Percentiles rank a stretch among this genome's conserved stretches.
Evolutionary conservation across 2,329 filamentous ascomycete genomes (phyloP).

Genomic region (Aspergillus sp.): DNA sequence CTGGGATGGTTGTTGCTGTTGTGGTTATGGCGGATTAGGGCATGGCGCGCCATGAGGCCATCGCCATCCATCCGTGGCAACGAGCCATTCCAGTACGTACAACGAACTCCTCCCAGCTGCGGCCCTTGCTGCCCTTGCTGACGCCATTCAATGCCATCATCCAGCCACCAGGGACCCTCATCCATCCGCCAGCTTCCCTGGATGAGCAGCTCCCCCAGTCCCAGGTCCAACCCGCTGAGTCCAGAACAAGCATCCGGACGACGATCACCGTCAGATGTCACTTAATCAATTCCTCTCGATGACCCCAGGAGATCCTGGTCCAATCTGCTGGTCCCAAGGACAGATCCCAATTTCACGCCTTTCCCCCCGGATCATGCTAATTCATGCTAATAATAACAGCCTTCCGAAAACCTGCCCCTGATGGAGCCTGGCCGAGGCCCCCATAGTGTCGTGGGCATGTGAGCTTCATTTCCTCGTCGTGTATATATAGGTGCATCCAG

Average conservation of each 20-base stretch:
- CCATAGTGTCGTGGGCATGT: constrained; percentile 7
- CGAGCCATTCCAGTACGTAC: background rate
- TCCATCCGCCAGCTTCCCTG: too few relatives aligned
- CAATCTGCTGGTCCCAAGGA: background rate
- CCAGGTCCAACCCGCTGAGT: background rate
- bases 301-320: constrained; percentile 1
- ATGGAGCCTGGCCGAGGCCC: constrained; percentile 4
- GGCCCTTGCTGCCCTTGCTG: too few relatives aligned
- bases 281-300: constrained; percentile 6
- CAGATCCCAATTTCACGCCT: background rate
- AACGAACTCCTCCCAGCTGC: too few relatives aligned
- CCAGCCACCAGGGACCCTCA: background rate
- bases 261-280: constrained; percentile 10
- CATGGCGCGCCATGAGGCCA: background rate
- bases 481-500: constrained; percentile 12
- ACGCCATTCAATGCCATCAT: background rate
- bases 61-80: background rate
- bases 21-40: background rate
- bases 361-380: constrained; percentile 7
- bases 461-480: constrained; percentile 6
- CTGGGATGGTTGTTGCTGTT: background rate
- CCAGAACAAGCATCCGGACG: constrained; percentile 12
- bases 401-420: constrained; percentile 8
- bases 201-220: too few relatives aligned
- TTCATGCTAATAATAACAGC: constrained; percentile 8